These are phyloP conservation scores for Cercospora berteroae DNA, from an alignment of 2,329 filamentous ascomycete species.

Conservation along the genomic window DNA sequence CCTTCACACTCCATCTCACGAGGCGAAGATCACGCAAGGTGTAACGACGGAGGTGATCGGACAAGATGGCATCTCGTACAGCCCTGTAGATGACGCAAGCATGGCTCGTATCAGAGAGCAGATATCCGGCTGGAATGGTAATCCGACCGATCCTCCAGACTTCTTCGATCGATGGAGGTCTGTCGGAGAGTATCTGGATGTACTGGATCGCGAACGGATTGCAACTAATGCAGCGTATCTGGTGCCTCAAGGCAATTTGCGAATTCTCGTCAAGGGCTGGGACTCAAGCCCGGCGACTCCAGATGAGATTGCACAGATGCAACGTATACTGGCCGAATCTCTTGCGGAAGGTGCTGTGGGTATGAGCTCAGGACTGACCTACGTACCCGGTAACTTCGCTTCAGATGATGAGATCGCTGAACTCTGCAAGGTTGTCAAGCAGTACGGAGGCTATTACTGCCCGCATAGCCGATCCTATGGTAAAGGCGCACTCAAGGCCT, in stretches of 20 bases:
- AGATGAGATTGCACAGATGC: constrained; percentile 29
- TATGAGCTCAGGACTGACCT: constrained; percentile 32
- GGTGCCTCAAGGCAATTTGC: constrained; percentile 34
- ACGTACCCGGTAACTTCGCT: constrained; percentile 34
- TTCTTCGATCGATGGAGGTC: constrained; percentile 33
- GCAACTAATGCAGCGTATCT: constrained; percentile 34
- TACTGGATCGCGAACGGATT: constrained; percentile 27
- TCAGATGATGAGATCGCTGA: constrained; percentile 28
- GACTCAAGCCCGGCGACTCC: constrained; percentile 23
- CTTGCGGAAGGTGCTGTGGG: constrained; percentile 32
- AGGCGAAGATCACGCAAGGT: constrained; percentile 34
- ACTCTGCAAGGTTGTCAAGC: constrained; percentile 30
- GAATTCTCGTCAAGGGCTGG: constrained; percentile 32
- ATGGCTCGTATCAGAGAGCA: constrained; percentile 31
- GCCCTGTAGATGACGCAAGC: constrained; percentile 27
- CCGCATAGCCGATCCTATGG: constrained; percentile 33
- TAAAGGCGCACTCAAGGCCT: constrained; percentile 31
- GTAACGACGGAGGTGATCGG: constrained; percentile 34
- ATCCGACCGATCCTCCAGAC: constrained; percentile 26
- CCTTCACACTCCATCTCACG: constrained; percentile 30
- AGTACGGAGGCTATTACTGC: constrained; percentile 33
- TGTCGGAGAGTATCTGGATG: constrained; percentile 30
- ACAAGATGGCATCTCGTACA: constrained; percentile 34
- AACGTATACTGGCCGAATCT: constrained; percentile 21
- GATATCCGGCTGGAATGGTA: constrained; percentile 35